Conservation (phyloP, 768 basidiomycete species). For the Lactarius sanguifluus region DNA sequence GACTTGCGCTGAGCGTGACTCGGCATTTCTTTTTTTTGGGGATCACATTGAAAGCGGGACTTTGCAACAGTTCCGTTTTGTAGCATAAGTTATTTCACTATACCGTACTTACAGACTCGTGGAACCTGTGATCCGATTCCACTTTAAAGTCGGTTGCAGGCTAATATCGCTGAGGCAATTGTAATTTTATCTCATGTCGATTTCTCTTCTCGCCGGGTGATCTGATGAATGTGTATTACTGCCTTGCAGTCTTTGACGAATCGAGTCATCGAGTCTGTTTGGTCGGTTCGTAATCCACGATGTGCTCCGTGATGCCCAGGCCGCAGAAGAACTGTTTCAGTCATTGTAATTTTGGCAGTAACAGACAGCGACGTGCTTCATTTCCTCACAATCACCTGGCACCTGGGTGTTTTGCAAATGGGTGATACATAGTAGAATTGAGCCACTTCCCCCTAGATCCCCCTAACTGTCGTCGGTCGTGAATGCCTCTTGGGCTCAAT, state of each 20-base stretch:
- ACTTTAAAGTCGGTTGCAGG: slow-evolving; percentile 9
- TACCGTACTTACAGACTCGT: slow-evolving; percentile 5
- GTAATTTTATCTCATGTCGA: slow-evolving; percentile 18
- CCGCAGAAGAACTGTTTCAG: no score
- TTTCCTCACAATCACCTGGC: no score
- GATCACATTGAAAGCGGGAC: slow-evolving; percentile 9
- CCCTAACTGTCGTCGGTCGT: no score
- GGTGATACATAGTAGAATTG: no score
- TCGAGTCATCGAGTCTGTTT: not conserved
- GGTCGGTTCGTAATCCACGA: not conserved
- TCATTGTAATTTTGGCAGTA: no score
- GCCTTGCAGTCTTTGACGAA: no score
- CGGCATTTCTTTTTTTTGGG: slow-evolving; percentile 1
- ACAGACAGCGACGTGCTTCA: no score
- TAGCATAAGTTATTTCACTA: slow-evolving; percentile 14
- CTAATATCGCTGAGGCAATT: slow-evolving; percentile 13
- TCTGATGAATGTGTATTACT: no score
- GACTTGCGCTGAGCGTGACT: slow-evolving; percentile 54
- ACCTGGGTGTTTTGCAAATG: no score
- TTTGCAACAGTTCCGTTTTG: slow-evolving; percentile 7
- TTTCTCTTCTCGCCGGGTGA: not conserved
- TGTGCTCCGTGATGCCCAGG: no score
- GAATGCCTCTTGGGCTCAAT: no score
- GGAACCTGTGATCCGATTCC: slow-evolving; percentile 8
- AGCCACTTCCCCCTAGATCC: no score